Conservation (phyloP, 2,329 filamentous ascomycete species). For the Biscogniauxia mediterranea region DNA sequence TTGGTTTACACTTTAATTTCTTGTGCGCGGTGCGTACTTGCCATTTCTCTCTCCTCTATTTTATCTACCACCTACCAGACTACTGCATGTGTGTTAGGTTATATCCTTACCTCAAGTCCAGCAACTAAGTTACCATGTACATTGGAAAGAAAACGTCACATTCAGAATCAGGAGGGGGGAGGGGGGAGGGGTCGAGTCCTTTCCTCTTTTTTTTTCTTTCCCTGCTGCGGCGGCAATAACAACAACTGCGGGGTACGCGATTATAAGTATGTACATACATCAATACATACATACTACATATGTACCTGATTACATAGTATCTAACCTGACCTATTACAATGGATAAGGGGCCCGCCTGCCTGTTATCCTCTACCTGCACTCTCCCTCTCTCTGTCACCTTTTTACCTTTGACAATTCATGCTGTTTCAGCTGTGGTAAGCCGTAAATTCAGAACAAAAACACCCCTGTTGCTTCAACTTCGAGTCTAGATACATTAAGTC, state of each 20-base stretch:
- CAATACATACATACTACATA: not conserved
- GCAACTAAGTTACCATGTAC: not conserved
- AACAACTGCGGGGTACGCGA: not conserved
- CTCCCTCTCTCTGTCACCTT: no score
- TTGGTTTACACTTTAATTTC: no score
- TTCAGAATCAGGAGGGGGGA: not conserved
- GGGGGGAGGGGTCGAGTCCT: not conserved
- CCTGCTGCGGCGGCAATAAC: not conserved
- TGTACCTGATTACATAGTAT: not conserved
- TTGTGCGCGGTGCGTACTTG: no score
- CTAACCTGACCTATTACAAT: not conserved
- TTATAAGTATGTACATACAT: not conserved
- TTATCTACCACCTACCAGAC: not conserved
- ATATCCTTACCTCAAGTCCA: not conserved
- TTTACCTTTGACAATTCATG: not conserved
- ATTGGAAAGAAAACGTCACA: not conserved
- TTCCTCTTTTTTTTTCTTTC: not conserved
- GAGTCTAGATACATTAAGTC: no score
- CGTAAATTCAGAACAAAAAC: not conserved
- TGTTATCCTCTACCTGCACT: no score
- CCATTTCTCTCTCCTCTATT: not conserved
- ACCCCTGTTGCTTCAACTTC: not conserved
- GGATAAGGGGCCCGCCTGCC: no score
- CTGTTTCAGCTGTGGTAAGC: not conserved
- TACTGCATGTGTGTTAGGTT: no score